Percentiles rank a stretch among this genome's conserved stretches.
Conservation (phyloP, 140 eudicot species). For the Eryngium alpinum region DNA sequence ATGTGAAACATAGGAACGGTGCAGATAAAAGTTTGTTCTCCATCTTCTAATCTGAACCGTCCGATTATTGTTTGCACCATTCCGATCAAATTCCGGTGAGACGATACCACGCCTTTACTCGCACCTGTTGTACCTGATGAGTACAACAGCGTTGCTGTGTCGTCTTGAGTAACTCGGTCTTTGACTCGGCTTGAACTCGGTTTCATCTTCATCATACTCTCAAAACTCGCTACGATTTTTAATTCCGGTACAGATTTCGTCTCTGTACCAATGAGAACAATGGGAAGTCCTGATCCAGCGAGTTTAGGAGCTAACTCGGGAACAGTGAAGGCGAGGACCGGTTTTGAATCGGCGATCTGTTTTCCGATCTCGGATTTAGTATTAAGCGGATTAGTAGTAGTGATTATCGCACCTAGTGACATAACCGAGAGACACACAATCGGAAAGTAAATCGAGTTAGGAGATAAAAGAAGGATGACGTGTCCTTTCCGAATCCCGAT, state of each 20-base stretch:
- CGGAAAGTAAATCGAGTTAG: constrained; percentile 85
- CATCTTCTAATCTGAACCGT: constrained; percentile 39
- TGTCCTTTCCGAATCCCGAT: constrained; percentile 59
- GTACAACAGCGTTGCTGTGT: constrained; percentile 76
- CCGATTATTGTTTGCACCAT: constrained; percentile 61
- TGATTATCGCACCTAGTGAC: constrained; percentile 90
- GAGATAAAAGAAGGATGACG: constrained; percentile 74
- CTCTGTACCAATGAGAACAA: constrained; percentile 33
- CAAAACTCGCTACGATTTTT: constrained; percentile 32
- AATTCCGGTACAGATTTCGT: neutral
- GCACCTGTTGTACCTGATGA: constrained; percentile 96
- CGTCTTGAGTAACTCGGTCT: constrained; percentile 62
- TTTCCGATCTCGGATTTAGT: constrained; percentile 58
- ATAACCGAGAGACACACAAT: constrained; percentile 73
- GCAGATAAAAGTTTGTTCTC: constrained; percentile 44
- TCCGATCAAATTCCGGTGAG: constrained; percentile 73
- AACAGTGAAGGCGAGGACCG: constrained; percentile 66
- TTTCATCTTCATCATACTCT: constrained; percentile 42
- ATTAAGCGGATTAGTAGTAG: constrained; percentile 89
- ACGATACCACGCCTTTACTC: constrained; percentile 90
- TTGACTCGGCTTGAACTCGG: constrained; percentile 43
- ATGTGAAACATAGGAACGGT: constrained; percentile 98
- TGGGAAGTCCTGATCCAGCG: constrained; percentile 44
- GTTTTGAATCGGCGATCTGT: constrained; percentile 77
- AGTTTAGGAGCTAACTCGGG: constrained; percentile 52